These are phyloP conservation scores for Podaxis sp. DNA, from an alignment of 768 basidiomycete species.

Conservation along the genomic window DNA sequence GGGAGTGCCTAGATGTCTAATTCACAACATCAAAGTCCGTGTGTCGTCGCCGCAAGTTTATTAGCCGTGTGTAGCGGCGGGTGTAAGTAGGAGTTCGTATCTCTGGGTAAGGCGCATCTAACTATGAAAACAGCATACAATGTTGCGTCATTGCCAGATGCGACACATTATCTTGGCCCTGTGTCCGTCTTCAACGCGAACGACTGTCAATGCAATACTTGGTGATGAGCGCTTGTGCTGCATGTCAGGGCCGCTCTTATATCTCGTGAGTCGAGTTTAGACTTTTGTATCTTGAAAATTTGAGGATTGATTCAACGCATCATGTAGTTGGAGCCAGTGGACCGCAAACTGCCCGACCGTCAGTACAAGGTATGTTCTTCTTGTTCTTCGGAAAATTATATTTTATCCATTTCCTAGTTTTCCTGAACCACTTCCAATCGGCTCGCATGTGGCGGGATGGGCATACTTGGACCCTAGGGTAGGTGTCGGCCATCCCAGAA, in stretches of 20 bases:
- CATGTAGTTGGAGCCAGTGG: slow-evolving; percentile 49
- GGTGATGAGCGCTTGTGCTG: slow-evolving; percentile 54
- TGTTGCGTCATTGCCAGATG: slow-evolving; percentile 25
- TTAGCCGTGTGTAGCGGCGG: slow-evolving; percentile 37
- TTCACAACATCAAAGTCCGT: slow-evolving; percentile 43
- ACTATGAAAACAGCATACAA: slow-evolving; percentile 22
- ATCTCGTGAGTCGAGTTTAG: slow-evolving; percentile 18
- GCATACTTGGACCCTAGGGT: slow-evolving; percentile 54
- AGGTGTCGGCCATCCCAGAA: not conserved
- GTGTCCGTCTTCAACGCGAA: slow-evolving; percentile 28
- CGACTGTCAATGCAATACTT: slow-evolving; percentile 50
- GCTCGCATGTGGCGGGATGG: slow-evolving; percentile 54
- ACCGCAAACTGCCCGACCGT: slow-evolving; percentile 39
- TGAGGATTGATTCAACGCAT: slow-evolving; percentile 3
- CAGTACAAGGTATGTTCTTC: slow-evolving; percentile 20
- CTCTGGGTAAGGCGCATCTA: not conserved
- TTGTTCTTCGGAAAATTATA: not conserved
- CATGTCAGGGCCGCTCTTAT: slow-evolving; percentile 45
- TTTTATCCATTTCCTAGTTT: slow-evolving; percentile 28
- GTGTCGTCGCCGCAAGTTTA: slow-evolving; percentile 38
- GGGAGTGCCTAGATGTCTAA: slow-evolving; percentile 33
- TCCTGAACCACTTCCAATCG: slow-evolving; percentile 41
- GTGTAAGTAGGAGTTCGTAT: slow-evolving; percentile 23
- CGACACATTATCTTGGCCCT: slow-evolving; percentile 37
- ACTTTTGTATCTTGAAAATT: not conserved